phyloP scores from a whole-genome alignment of 768 basidiomycete genomes.

The Lactifluus hygrophoroides region DNA sequence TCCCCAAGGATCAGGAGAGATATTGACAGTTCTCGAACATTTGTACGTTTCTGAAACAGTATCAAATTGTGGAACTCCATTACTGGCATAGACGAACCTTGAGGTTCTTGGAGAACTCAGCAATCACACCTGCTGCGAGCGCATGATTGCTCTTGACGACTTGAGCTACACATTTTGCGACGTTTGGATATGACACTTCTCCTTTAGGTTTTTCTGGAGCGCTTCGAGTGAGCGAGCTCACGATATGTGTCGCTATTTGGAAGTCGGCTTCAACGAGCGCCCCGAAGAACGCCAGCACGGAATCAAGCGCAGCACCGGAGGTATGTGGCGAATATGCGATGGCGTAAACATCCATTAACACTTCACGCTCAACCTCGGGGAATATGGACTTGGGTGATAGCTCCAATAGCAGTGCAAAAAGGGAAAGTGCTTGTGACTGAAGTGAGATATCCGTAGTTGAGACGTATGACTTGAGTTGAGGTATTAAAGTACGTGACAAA shows the following conservation, averaged over 20 bases:
- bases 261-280: conserved; percentile 77
- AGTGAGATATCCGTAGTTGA: conserved; percentile 69
- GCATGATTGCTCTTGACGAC: conserved; percentile 64
- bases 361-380: conserved; percentile 66
- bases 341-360: conserved; percentile 55
- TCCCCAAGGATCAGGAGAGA: conserved; percentile 88
- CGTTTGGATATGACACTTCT: conserved; percentile 54
- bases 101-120: conserved; percentile 74
- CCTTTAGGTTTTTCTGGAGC: conserved; percentile 56
- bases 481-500: conserved; percentile 54
- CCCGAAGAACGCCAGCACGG: conserved; percentile 73
- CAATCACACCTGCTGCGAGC: conserved; percentile 75
- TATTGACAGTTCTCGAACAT: conserved; percentile 62
- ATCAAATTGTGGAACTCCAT: neutral
- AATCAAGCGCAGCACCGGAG: conserved; percentile 69
- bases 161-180: conserved; percentile 78
- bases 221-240: conserved; percentile 61
- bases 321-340: conserved; percentile 75
- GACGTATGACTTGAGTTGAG: conserved; percentile 70
- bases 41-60: conserved; percentile 22
- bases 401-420: conserved; percentile 60
- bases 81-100: conserved; percentile 40
- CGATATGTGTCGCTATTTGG: conserved; percentile 73
- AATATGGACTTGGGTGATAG: conserved; percentile 59
- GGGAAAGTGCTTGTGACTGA: conserved; percentile 60